Conservation (phyloP, 2,329 filamentous ascomycete genomes). For the Cucurbitaria berberidis region DNA sequence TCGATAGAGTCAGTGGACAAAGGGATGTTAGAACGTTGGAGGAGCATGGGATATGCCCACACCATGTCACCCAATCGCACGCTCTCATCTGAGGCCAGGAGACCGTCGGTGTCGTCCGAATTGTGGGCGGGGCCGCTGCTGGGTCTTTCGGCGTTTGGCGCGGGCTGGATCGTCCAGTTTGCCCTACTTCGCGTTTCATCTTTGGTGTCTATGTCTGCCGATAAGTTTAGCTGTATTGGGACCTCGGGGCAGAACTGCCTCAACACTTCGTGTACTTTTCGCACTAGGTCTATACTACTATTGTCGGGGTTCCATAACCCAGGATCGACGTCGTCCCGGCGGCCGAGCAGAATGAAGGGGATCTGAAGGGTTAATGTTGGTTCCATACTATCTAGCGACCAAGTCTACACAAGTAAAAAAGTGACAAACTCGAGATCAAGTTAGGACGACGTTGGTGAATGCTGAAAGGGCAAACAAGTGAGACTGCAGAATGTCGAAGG, state of each 20-base stretch:
- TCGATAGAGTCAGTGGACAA: background rate
- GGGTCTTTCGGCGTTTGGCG: background rate
- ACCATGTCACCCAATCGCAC: background rate
- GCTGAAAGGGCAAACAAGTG: too few relatives aligned
- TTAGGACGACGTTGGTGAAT: too few relatives aligned
- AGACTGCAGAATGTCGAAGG: too few relatives aligned
- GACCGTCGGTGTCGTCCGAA: too few relatives aligned
- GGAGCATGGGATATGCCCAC: constrained; percentile 3
- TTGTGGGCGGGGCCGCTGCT: too few relatives aligned
- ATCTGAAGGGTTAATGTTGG: constrained; percentile 7
- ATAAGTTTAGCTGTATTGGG: background rate
- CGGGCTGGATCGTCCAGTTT: background rate
- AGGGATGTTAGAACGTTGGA: background rate
- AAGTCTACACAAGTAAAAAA: background rate
- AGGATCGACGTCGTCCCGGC: background rate
- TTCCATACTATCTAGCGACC: background rate
- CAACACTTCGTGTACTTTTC: background rate
- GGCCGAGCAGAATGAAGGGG: constrained; percentile 14
- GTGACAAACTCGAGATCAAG: too few relatives aligned
- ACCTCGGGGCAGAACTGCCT: background rate
- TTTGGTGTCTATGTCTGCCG: background rate
- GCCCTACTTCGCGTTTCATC: background rate
- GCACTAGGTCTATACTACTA: background rate
- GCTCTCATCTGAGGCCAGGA: background rate
- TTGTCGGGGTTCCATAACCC: background rate